phyloP scores from a whole-genome alignment of 2,329 filamentous ascomycete species.

The Ophiostoma sp. region DNA sequence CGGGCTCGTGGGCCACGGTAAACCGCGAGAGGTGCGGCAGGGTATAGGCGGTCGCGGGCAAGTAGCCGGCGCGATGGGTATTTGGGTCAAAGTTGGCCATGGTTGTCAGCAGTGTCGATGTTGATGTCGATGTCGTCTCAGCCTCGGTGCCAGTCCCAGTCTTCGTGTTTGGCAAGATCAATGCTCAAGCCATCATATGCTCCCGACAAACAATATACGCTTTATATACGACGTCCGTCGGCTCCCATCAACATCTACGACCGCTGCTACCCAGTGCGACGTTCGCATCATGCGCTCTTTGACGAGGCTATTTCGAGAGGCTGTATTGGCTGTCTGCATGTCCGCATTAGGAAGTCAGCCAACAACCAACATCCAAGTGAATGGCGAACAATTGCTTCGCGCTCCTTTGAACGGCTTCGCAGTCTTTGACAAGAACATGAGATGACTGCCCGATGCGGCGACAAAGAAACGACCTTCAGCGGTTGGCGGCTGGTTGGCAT shows the following conservation, averaged over 20 bases:
- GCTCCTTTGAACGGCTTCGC: not conserved
- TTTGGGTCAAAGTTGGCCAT: conserved; percentile 20
- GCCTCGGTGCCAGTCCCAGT: too few species aligned
- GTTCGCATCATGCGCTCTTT: too few species aligned
- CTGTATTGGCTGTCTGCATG: not conserved
- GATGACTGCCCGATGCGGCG: conserved; percentile 4
- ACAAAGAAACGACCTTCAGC: not conserved
- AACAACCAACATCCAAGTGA: not conserved
- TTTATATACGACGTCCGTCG: too few species aligned
- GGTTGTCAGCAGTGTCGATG: not conserved
- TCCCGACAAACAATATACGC: too few species aligned
- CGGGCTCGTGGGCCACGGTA: conserved; percentile 33
- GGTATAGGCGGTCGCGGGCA: conserved; percentile 38
- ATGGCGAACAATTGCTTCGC: not conserved
- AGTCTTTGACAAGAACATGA: not conserved
- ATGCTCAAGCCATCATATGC: too few species aligned
- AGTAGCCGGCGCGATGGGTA: conserved; percentile 25
- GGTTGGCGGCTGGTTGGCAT: not conserved
- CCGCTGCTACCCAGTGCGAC: not conserved
- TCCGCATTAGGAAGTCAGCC: conserved; percentile 1
- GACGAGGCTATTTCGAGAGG: not conserved
- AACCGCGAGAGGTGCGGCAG: conserved; percentile 40
- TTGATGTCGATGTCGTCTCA: not conserved
- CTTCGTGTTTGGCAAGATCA: not conserved
- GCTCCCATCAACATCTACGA: not conserved